Conservation (phyloP, 352 stramenopile species). For the Phytophthora tubulina region DNA sequence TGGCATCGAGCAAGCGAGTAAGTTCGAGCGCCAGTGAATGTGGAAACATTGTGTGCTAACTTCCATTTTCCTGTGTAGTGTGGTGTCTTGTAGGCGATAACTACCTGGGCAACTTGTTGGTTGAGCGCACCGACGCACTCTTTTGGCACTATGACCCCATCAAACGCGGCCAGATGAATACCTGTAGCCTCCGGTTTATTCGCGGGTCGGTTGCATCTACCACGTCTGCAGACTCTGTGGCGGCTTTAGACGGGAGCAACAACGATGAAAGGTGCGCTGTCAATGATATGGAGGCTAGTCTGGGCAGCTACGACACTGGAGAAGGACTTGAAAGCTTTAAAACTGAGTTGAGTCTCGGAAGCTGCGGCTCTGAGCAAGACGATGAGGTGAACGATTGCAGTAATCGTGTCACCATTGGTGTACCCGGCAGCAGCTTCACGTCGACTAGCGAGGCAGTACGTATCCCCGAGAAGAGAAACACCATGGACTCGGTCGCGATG, state of each 20-base stretch:
- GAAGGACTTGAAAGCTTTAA: slow-evolving; percentile 22
- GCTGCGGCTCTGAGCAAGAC: slow-evolving; percentile 16
- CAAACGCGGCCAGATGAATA: slow-evolving; percentile 35
- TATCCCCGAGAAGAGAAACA: slow-evolving; percentile 16
- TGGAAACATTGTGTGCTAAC: neutral
- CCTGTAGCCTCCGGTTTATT: slow-evolving; percentile 33
- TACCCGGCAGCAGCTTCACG: slow-evolving; percentile 19
- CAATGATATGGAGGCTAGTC: slow-evolving; percentile 13
- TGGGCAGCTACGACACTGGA: slow-evolving; percentile 28
- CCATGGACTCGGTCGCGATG: slow-evolving; percentile 32
- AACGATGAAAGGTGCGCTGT: slow-evolving; percentile 11
- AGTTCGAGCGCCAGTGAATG: neutral
- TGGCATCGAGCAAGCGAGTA: slow-evolving; percentile 58
- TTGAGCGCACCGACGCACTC: slow-evolving; percentile 49
- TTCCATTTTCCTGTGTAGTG: slow-evolving; percentile 30
- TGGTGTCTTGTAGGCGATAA: slow-evolving; percentile 60
- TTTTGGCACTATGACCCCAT: slow-evolving; percentile 58
- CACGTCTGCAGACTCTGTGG: slow-evolving; percentile 36
- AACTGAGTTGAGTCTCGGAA: slow-evolving; percentile 28
- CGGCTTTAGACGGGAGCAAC: slow-evolving; percentile 24
- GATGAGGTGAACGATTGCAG: slow-evolving; percentile 20
- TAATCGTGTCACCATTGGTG: slow-evolving; percentile 23
- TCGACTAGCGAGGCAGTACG: slow-evolving; percentile 14
- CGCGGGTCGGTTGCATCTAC: slow-evolving; percentile 39
- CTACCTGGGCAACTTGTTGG: slow-evolving; percentile 49